Base-by-base conservation (phyloP, 768 basidiomycete genomes). In the Boletellus sp. region DNA sequence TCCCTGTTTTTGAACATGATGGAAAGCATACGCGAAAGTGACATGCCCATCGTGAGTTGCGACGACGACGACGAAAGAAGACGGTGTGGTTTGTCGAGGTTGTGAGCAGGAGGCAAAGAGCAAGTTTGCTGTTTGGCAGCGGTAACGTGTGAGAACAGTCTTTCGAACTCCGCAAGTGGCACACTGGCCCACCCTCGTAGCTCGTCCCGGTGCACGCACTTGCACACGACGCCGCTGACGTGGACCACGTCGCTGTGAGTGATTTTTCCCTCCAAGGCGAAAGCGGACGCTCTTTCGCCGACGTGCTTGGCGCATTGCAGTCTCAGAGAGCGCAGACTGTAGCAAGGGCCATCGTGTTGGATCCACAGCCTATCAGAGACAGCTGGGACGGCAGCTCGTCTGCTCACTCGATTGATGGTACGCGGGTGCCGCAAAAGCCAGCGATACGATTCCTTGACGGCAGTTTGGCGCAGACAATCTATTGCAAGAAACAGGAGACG, bases 1-100 rank as follows among this genome's bases (percentile, higher is more conserved):
- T 99, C 95, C 83, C 87, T 95, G 81, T 96, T 97, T 74, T 94
- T 94, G 64, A 97, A 94, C 67, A 99, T 80, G 70, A 81, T 81
- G 43, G 81, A 78, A 64, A 97, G 81, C 41, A 94, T 70, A 59
- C 74, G 74, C 59, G 88, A 91, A 54, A 91, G 72, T 13, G 80
- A 79, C 53, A 91, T 73, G 82, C 89, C 89, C 89, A 91, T 91
- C 69, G 61, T 73, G 73, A 65, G 46, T 53, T 62, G 56, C 58
- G 63, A 64, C 58, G 58, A 62, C 58, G 58, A 62, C 63, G 62
- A 57, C 55, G 58, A 65, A 59, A 57, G 68, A 64, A 39, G 45
- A 23, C 33, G 33, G n/a, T 56, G 52, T 45, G 50, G 51, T 60
- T 54, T 54, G 57, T 62, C 50, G 60, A 60, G 28, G 64, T 52